phyloP scores from a whole-genome alignment of 331 rosid genomes.

The Cydonia oblonga region DNA sequence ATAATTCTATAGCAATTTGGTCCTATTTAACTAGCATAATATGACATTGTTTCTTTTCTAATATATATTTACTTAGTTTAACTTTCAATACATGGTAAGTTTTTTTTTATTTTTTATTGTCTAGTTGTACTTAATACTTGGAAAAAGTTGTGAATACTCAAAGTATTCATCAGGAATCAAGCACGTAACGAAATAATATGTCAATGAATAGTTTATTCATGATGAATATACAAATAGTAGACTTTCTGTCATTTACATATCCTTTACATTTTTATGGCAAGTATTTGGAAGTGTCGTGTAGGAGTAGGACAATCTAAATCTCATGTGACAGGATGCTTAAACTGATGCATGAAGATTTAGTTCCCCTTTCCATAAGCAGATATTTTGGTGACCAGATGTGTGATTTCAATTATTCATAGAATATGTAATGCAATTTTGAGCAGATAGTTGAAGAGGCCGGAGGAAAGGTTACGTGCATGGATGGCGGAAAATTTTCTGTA shows the following conservation, averaged over 20 bases:
- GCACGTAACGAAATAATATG: background rate
- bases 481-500: conserved; percentile 76
- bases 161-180: background rate
- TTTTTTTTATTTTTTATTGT: background rate
- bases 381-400: background rate
- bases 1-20: too few relatives aligned
- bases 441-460: conserved; percentile 97
- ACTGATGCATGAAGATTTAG: background rate
- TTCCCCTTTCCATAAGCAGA: background rate
- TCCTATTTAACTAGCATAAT: too few relatives aligned
- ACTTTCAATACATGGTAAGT: background rate
- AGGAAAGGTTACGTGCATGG: conserved; percentile 76
- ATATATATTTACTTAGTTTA: too few relatives aligned
- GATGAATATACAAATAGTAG: background rate
- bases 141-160: background rate
- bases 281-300: background rate
- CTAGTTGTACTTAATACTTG: background rate
- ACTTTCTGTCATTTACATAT: background rate
- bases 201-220: background rate
- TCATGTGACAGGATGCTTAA: background rate
- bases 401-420: background rate
- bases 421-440: background rate
- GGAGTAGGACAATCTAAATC: background rate
- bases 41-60: too few relatives aligned
- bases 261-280: background rate